phyloP scores from a whole-genome alignment of 1,284 basidiomycete genomes.

The Fomes fomentarius region DNA sequence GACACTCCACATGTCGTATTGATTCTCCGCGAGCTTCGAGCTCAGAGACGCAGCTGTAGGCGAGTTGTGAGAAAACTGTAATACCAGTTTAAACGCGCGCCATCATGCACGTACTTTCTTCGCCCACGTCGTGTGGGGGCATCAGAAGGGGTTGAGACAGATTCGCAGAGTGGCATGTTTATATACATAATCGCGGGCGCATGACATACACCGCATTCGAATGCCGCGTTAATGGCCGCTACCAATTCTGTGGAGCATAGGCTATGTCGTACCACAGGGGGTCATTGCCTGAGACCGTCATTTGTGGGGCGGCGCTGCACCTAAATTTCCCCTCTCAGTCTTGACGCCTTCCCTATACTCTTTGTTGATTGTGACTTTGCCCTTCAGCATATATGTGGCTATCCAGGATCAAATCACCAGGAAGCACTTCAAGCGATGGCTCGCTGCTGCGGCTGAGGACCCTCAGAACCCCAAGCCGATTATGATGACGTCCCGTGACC shows the following conservation, averaged over 20 bases:
- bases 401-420: conserved; percentile 90
- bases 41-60: too few relatives aligned
- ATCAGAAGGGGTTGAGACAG: too few relatives aligned
- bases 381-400: conserved; percentile 77
- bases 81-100: neutral
- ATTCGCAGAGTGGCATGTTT: too few relatives aligned
- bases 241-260: too few relatives aligned
- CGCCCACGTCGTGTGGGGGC: too few relatives aligned
- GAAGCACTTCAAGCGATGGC: conserved; percentile 77
- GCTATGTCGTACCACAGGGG: too few relatives aligned
- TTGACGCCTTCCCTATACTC: neutral
- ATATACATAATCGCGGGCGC: neutral
- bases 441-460: conserved; percentile 54
- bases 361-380: neutral
- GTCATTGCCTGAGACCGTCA: too few relatives aligned
- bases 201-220: neutral
- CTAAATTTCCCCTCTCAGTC: too few relatives aligned
- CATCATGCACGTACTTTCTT: too few relatives aligned
- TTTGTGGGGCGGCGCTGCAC: too few relatives aligned
- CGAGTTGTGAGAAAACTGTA: too few relatives aligned
- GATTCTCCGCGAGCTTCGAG: neutral
- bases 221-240: neutral
- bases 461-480: conserved; percentile 59
- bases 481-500: conserved; percentile 90
- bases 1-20: neutral